Base-by-base conservation (phyloP, 495 filamentous ascomycete genomes). In the Pyrenopolyporus hunteri region DNA sequence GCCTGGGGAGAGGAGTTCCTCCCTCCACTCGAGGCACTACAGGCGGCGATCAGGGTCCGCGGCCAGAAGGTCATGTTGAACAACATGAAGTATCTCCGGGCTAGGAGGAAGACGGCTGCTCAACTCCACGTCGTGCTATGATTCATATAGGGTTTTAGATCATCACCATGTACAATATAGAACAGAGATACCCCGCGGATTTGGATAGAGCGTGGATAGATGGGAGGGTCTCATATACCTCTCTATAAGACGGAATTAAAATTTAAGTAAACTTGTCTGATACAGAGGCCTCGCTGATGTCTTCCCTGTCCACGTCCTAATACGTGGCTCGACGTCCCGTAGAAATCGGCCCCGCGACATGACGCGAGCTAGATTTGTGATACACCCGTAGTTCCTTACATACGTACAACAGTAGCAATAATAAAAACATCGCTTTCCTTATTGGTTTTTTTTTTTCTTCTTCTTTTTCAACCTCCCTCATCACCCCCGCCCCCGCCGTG, bases 1-100 rank as follows among this genome's bases (percentile, higher is more conserved):
- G 67, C 69, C 0, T 77, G 73, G 73, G 74, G 73, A 22, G 53
- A 43, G 16, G 50, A 73, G 9, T 42, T 76, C 5, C 64, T 76
- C 2, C 68, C 64, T 3, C 57, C 66, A 2, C 29, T 72, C 11
- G 43, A 64, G 1, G 20, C 40, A 9, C 26, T 75, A 8, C 8
- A 31, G 31, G 53, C 42, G 9, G 33, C 57, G 2, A 63, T 67
- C 6, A 17, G 40, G 14, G 35, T 19, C 3, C 57, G 49, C 14
- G 58, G 64, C 13, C 48, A 8, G 1, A 50, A 58, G 14, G 10
- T 45, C 6, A 43, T 48, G 46, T 8, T 16, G 8, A 48, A 33
- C 29, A 26, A 67, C 42, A 20, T 1, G 44, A n/a, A 49, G 16
- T 67, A 63, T 22, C n/a, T 67, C 17, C 47, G 50, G 10, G 22